A percentile compares a stretch with the other conserved stretches of the same genome.
These are phyloP conservation scores for Pachysandra terminalis DNA, from an alignment of 164 flowering plant species.

Conservation along the genomic window DNA sequence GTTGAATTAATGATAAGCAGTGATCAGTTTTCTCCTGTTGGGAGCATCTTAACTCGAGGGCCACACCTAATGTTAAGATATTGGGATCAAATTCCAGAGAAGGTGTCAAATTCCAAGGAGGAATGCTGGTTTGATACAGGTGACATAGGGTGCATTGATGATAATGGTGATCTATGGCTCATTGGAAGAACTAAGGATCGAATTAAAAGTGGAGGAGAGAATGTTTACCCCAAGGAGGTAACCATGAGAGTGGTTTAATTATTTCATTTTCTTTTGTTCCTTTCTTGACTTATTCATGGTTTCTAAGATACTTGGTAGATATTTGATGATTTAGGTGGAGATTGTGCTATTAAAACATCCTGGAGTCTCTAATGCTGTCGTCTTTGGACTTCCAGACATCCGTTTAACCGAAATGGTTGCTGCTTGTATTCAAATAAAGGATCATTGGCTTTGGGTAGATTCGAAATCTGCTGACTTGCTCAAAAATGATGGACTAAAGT, in stretches of 20 bases:
- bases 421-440: slow-evolving; percentile 56
- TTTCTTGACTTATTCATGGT: background rate
- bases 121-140: slow-evolving; percentile 87
- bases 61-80: slow-evolving; percentile 78
- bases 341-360: slow-evolving; percentile 60
- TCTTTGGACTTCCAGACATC: slow-evolving; percentile 63
- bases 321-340: slow-evolving; percentile 58
- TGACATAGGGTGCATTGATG: slow-evolving; percentile 74
- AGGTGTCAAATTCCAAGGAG: too few relatives aligned
- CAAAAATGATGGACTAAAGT: slow-evolving; percentile 6
- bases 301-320: background rate
- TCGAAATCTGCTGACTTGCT: background rate
- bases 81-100: slow-evolving; percentile 38
- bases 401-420: slow-evolving; percentile 75
- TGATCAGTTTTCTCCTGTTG: slow-evolving; percentile 41
- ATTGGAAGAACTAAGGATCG: slow-evolving; percentile 68
- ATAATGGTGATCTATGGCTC: slow-evolving; percentile 71
- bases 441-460: slow-evolving; percentile 62
- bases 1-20: slow-evolving; percentile 51
- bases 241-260: background rate
- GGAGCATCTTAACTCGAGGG: slow-evolving; percentile 82
- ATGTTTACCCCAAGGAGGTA: slow-evolving; percentile 89
- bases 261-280: too few relatives aligned
- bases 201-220: slow-evolving; percentile 96
- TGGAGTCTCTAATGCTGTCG: slow-evolving; percentile 47